Evolutionary conservation across 2,329 filamentous ascomycete genomes (phyloP).

Genomic region (Penicillium rolfsii): DNA sequence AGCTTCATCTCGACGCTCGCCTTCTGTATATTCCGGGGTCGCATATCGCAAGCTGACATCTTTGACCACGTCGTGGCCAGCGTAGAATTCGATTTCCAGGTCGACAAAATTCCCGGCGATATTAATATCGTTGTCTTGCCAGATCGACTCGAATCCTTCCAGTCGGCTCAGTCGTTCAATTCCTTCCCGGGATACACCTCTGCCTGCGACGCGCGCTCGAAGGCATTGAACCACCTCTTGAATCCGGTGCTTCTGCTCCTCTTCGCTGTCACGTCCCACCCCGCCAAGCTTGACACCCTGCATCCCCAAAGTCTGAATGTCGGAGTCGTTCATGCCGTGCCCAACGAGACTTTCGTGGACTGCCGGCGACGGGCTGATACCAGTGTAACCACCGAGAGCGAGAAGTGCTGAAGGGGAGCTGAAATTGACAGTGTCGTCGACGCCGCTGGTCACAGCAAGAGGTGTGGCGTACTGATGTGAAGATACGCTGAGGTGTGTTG

Average conservation of each 20-base stretch:
- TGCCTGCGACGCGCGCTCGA: slow-evolving; percentile 45
- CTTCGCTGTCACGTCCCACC: slow-evolving; percentile 43
- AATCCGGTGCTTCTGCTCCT: slow-evolving; percentile 47
- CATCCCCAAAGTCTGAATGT: slow-evolving; percentile 46
- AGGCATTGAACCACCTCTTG: slow-evolving; percentile 47
- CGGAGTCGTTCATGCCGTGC: slow-evolving; percentile 42
- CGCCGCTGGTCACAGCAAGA: slow-evolving; percentile 40
- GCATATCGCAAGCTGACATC: slow-evolving; percentile 50
- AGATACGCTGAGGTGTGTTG: slow-evolving; percentile 41
- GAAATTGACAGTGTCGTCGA: slow-evolving; percentile 49
- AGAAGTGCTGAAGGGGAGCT: slow-evolving; percentile 51
- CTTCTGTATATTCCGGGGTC: slow-evolving; percentile 45
- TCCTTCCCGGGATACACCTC: slow-evolving; percentile 49
- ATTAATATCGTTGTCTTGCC: slow-evolving; percentile 51
- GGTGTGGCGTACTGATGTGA: slow-evolving; percentile 51
- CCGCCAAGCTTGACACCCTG: slow-evolving; percentile 42
- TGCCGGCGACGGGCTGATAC: slow-evolving; percentile 46
- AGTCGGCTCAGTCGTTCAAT: slow-evolving; percentile 48
- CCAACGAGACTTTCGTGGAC: slow-evolving; percentile 43
- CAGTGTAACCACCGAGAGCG: slow-evolving; percentile 48
- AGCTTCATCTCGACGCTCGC: slow-evolving; percentile 47
- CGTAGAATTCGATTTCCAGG: slow-evolving; percentile 51
- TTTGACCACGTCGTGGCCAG: slow-evolving; percentile 45
- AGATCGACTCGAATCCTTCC: slow-evolving; percentile 52
- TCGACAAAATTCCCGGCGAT: slow-evolving; percentile 53